phyloP scores from a whole-genome alignment of 106 monocot genomes.

The Dendrobium nobile region DNA sequence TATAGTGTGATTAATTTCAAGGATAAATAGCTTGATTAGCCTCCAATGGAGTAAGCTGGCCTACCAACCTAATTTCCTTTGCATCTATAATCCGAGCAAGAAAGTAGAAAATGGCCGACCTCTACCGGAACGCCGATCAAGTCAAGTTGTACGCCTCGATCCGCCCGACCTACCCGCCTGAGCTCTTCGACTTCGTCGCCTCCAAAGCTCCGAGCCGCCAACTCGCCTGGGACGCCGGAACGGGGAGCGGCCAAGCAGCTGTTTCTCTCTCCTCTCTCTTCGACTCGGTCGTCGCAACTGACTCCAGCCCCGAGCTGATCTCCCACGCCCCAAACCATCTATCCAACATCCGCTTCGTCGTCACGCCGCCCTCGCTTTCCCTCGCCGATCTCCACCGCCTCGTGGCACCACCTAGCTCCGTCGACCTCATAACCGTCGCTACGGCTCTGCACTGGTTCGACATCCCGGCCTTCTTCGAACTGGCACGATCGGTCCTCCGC shows the following conservation, averaged over 20 bases:
- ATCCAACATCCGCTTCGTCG: conserved; percentile 57
- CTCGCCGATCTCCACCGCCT: conserved; percentile 16
- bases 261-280: conserved; percentile 21
- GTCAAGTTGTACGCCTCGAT: conserved; percentile 43
- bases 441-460: conserved; percentile 87
- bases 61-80: no score
- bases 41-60: no score
- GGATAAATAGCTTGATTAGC: no score
- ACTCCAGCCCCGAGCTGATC: conserved; percentile 62
- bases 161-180: conserved; percentile 65
- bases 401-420: conserved; percentile 32
- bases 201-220: conserved; percentile 43
- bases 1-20: no score
- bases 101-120: conserved; percentile 41
- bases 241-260: conserved; percentile 84
- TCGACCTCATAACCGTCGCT: conserved; percentile 76
- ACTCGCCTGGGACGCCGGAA: conserved; percentile 86
- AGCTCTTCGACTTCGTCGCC: conserved; percentile 67
- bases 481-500: conserved; percentile 28
- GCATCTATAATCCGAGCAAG: no score
- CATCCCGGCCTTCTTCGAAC: conserved; percentile 56
- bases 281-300: conserved; percentile 61
- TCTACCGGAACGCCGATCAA: conserved; percentile 50
- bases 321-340: conserved; percentile 24
- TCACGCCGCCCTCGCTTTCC: conserved; percentile 28